These are phyloP conservation scores for Verticillium alfalfae DNA, from an alignment of 2,329 filamentous ascomycete genomes.

Conservation along the genomic window DNA sequence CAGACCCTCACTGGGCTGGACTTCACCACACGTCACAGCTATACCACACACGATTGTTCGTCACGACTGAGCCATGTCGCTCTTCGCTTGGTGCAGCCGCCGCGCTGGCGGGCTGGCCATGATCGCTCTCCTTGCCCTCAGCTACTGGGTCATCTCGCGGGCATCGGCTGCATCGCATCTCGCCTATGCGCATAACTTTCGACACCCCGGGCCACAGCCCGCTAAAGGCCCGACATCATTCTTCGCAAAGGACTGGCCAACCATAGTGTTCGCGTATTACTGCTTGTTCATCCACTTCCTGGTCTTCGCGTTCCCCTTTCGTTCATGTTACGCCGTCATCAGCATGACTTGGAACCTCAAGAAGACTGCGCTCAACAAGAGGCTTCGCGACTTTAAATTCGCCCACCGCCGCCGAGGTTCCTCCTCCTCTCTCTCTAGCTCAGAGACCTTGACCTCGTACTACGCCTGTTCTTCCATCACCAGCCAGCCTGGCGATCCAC, in stretches of 20 bases:
- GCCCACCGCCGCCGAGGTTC: conserved; percentile 44
- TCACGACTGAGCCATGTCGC: conserved; percentile 33
- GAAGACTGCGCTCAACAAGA: conserved; percentile 36
- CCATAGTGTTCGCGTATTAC: conserved; percentile 57
- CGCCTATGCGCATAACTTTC: conserved; percentile 36
- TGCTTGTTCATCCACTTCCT: conserved; percentile 59
- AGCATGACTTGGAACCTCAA: conserved; percentile 47
- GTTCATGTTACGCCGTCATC: conserved; percentile 57
- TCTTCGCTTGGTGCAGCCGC: conserved; percentile 49
- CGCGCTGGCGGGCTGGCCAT: conserved; percentile 51
- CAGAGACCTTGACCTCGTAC: conserved; percentile 45
- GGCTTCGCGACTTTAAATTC: conserved; percentile 41
- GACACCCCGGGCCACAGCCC: conserved; percentile 18
- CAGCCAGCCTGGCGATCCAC: conserved; percentile 47
- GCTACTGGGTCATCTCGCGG: conserved; percentile 49
- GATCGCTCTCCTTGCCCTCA: conserved; percentile 40
- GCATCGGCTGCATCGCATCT: conserved; percentile 33
- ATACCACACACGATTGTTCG: background rate
- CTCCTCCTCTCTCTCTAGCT: conserved; percentile 49
- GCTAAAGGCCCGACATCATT: conserved; percentile 26
- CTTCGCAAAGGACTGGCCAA: conserved; percentile 34
- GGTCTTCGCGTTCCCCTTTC: conserved; percentile 57
- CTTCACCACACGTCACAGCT: background rate
- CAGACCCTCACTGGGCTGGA: background rate
- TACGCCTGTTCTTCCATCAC: conserved; percentile 40